phyloP scores from a whole-genome alignment of 2,329 filamentous ascomycete genomes.

The Sporothrix pseudoabietina region DNA sequence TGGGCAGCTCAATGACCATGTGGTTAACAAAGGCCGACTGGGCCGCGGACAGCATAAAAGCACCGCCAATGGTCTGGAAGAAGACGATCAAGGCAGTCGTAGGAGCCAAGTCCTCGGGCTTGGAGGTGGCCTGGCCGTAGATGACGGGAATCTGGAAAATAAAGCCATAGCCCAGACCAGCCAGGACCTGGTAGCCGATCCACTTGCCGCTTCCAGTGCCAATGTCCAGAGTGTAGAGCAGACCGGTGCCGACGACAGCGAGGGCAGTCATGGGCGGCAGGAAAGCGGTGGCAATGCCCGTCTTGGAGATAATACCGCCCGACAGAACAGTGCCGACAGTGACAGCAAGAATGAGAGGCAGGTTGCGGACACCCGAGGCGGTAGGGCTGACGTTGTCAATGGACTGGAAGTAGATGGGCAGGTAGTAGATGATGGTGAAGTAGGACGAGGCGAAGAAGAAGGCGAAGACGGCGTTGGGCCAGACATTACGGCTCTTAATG shows the following conservation, averaged over 20 bases:
- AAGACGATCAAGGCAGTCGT: constrained; percentile 47
- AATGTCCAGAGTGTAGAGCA: constrained; percentile 45
- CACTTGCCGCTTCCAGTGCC: constrained; percentile 43
- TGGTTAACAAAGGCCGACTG: constrained; percentile 47
- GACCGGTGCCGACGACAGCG: constrained; percentile 43
- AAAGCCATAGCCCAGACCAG: constrained; percentile 50
- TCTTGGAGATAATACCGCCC: constrained; percentile 41
- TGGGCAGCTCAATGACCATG: constrained; percentile 39
- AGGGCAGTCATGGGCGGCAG: constrained; percentile 43
- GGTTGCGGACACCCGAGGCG: constrained; percentile 45
- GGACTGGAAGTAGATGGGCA: constrained; percentile 57
- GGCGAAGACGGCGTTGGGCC: constrained; percentile 46
- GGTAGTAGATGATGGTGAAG: constrained; percentile 50
- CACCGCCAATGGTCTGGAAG: constrained; percentile 51
- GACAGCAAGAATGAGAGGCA: constrained; percentile 47
- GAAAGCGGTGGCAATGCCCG: constrained; percentile 42
- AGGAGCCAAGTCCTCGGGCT: constrained; percentile 43
- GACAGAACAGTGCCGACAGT: constrained; percentile 43
- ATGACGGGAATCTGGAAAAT: constrained; percentile 51
- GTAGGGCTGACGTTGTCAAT: constrained; percentile 47
- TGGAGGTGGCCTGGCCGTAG: constrained; percentile 41
- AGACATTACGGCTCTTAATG: constrained; percentile 48
- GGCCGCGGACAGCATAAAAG: constrained; percentile 51
- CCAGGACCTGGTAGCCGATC: constrained; percentile 54
- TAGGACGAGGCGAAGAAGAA: constrained; percentile 49